Base-by-base conservation (phyloP, 768 basidiomycete genomes). In the Nevesoporus exiguus region DNA sequence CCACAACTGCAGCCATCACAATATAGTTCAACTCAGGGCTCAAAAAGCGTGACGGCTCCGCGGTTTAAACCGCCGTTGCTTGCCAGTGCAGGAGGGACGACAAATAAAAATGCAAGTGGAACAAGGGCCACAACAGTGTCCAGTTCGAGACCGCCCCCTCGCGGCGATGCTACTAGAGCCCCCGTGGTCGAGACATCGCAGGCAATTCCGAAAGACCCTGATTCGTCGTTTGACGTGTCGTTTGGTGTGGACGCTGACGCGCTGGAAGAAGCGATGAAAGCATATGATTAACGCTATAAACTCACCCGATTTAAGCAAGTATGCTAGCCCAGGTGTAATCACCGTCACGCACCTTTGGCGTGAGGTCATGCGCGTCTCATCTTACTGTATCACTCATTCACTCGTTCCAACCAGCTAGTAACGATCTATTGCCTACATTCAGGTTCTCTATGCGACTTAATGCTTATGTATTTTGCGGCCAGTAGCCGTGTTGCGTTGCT, bases 191-290 rank as follows among this genome's bases (percentile, higher is more conserved):
- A 51, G 22, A 47, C 29, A 5, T 24, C 31, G 25, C 27, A 7
- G 11, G 29, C n/a, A 19, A 11, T 5, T 10, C 29, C 29, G 3
- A 49, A 52, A 40, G 67, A 68, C 21, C 47, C 64, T 5, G 70
- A 71, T 30, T 70, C 70, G 22, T 70, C 68, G 0, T 70, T 70
- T 34, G 68, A 71, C 33, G 34, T 70, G 15, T 70, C 68, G 11
- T 71, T 70, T 49, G 68, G 60, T 25, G 11, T 70, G 57, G 68
- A 70, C 34, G 51, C 47, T 2, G 68, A 70, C 25, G 60, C 56
- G 1, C 49, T 71, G n/a, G 68, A 70, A 52, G 68, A 67, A 47
- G 57, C 64, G 6, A 70, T 70, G 70, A 66, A 59, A 39, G 60
- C 64, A 4, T 70, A 71, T 41, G 68, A 71, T 49, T 68, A 45